phyloP scores from a whole-genome alignment of 495 filamentous ascomycete species.

The Daldinia caldariorum region DNA sequence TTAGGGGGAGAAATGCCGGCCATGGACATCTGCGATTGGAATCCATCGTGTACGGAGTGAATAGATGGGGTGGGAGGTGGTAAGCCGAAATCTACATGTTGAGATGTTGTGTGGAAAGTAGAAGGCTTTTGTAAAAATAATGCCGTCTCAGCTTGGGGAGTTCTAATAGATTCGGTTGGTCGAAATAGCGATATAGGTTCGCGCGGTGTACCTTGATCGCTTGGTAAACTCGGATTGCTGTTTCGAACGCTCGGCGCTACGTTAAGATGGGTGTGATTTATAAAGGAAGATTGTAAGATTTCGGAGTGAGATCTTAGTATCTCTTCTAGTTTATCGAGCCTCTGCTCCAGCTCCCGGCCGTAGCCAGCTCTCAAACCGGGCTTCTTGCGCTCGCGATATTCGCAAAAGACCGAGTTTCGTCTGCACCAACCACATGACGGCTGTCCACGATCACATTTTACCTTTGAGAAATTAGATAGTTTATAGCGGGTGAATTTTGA shows the following conservation, averaged over 20 bases:
- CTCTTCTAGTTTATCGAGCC: constrained; percentile 69
- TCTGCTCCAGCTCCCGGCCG: constrained; percentile 85
- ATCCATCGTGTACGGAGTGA: constrained; percentile 49
- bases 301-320: constrained; percentile 61
- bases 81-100: constrained; percentile 51
- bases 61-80: constrained; percentile 45
- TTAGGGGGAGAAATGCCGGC: constrained; percentile 51
- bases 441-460: constrained; percentile 84
- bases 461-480: constrained; percentile 51
- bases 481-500: not conserved
- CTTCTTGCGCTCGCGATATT: constrained; percentile 88
- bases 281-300: constrained; percentile 54
- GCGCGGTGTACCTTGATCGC: constrained; percentile 59
- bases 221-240: constrained; percentile 55
- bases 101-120: constrained; percentile 45
- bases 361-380: constrained; percentile 86
- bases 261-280: constrained; percentile 51
- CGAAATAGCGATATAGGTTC: constrained; percentile 54
- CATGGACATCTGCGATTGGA: constrained; percentile 48
- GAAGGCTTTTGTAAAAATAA: constrained; percentile 70
- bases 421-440: constrained; percentile 90
- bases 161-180: constrained; percentile 55
- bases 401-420: constrained; percentile 78
- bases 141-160: constrained; percentile 68
- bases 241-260: constrained; percentile 59